Percentiles rank a stretch among this genome's conserved stretches.
Conservation (phyloP, 805 yeast species). For the Candida saitoana region DNA sequence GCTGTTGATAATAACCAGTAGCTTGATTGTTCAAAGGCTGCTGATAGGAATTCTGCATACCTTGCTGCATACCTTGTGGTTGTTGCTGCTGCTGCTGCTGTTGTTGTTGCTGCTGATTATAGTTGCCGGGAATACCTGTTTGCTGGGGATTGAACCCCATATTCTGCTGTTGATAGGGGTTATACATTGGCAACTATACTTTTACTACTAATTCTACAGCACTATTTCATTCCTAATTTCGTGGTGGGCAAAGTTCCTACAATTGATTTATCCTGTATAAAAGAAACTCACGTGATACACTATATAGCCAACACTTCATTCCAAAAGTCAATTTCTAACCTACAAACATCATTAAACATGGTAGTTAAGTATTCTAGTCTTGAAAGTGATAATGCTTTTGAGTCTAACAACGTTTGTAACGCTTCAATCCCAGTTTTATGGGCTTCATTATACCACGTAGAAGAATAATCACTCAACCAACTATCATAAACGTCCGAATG, state of each 20-base stretch:
- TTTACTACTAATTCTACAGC: not conserved
- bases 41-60: slow-evolving; percentile 25
- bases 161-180: slow-evolving; percentile 30
- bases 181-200: slow-evolving; percentile 26
- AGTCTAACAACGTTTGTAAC: slow-evolving; percentile 40
- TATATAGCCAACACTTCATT: slow-evolving; percentile 33
- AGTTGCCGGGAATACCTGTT: slow-evolving; percentile 16
- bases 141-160: slow-evolving; percentile 18
- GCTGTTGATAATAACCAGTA: slow-evolving; percentile 19
- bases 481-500: slow-evolving; percentile 32
- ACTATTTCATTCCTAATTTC: no score
- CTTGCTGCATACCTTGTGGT: slow-evolving; percentile 24
- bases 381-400: slow-evolving; percentile 32
- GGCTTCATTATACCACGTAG: slow-evolving; percentile 55
- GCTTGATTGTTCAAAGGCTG: slow-evolving; percentile 27
- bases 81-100: slow-evolving; percentile 16
- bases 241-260: not conserved
- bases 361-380: slow-evolving; percentile 49
- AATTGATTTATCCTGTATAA: no score
- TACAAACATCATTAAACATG: slow-evolving; percentile 56
- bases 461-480: slow-evolving; percentile 63
- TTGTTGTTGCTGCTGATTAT: slow-evolving; percentile 11
- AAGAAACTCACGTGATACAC: not conserved
- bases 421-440: slow-evolving; percentile 46
- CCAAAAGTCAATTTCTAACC: slow-evolving; percentile 70